Conservation (phyloP, 2,329 filamentous ascomycete genomes). For the Dactylellina drechsleri region DNA sequence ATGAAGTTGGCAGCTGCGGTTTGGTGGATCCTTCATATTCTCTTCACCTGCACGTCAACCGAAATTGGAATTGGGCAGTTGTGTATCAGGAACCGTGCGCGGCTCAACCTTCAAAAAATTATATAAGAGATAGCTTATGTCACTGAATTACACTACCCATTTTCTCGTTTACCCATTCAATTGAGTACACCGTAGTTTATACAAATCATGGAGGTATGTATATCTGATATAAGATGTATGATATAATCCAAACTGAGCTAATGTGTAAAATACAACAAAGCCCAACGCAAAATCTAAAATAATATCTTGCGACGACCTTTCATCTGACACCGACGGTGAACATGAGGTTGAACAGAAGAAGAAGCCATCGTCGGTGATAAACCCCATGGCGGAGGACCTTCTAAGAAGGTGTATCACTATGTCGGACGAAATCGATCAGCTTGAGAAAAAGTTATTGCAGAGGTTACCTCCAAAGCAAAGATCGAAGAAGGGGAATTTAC, state of each 20-base stretch:
- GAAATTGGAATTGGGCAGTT: no score
- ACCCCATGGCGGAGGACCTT: conserved; percentile 58
- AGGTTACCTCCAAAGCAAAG: conserved; percentile 56
- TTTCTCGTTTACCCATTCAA: background rate
- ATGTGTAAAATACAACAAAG: conserved; percentile 9
- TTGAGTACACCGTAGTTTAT: background rate
- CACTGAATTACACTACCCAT: background rate
- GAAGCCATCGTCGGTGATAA: conserved; percentile 24
- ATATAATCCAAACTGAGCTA: no score
- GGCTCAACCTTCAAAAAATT: background rate
- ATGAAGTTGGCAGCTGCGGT: conserved; percentile 23
- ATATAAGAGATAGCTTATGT: conserved; percentile 1
- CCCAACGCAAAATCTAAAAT: conserved; percentile 24
- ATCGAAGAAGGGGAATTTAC: conserved; percentile 62
- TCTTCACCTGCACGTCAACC: background rate
- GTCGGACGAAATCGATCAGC: conserved; percentile 56
- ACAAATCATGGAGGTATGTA: no score
- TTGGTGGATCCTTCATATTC: conserved; percentile 53
- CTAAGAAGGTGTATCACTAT: conserved; percentile 59
- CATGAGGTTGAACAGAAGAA: no score
- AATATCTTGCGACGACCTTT: conserved; percentile 33
- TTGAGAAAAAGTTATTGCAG: conserved; percentile 56
- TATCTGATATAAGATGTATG: no score
- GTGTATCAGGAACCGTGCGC: no score
- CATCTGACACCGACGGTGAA: conserved; percentile 18